Evolutionary conservation across 2,329 filamentous ascomycete species (phyloP).

Genomic region (Ampelomyces quisqualis): DNA sequence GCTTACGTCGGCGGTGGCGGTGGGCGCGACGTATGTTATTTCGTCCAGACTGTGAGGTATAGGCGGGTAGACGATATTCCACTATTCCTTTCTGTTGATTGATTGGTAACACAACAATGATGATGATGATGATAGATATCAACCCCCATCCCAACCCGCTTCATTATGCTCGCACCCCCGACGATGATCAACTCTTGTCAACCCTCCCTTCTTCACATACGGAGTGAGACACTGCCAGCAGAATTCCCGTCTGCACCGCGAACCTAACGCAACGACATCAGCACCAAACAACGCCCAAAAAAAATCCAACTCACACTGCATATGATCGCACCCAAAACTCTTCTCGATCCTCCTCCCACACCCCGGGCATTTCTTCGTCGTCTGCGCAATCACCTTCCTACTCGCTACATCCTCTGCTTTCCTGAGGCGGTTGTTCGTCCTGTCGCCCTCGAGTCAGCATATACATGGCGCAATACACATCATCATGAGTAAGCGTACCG

Average conservation of each 20-base stretch:
- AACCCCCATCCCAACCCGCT: too few species aligned
- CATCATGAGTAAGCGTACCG: slow-evolving; percentile 15
- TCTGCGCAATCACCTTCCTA: slow-evolving; percentile 29
- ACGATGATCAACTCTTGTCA: too few species aligned
- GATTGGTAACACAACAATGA: too few species aligned
- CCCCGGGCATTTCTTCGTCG: slow-evolving; percentile 44
- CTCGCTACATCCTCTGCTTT: slow-evolving; percentile 34
- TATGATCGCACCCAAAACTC: slow-evolving; percentile 46
- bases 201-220: too few species aligned
- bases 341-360: slow-evolving; percentile 47
- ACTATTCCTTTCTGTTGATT: too few species aligned
- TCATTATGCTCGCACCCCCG: too few species aligned
- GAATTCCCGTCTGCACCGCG: background rate
- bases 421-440: slow-evolving; percentile 25
- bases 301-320: slow-evolving; percentile 30
- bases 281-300: too few species aligned
- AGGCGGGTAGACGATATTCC: too few species aligned
- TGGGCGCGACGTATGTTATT: slow-evolving; percentile 5
- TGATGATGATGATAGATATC: too few species aligned
- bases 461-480: background rate
- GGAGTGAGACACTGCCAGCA: background rate
- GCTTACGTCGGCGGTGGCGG: slow-evolving; percentile 3
- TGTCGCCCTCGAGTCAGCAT: slow-evolving; percentile 3
- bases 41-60: background rate
- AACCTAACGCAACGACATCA: too few species aligned